Conservation (phyloP, 2,329 filamentous ascomycete genomes). For the Penicillium sp. region DNA sequence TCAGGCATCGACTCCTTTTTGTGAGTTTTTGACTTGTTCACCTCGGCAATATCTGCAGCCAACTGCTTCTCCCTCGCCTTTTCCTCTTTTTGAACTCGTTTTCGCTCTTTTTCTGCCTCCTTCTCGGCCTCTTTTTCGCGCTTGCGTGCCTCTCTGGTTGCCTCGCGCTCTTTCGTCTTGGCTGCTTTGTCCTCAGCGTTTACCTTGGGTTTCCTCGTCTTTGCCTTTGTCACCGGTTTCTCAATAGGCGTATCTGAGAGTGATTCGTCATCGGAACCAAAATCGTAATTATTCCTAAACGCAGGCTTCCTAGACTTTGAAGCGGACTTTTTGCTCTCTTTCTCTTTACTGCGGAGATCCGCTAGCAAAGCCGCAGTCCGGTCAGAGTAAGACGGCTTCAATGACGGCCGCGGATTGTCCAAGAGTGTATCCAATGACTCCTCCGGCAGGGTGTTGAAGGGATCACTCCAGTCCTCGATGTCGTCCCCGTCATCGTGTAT, state of each 20-base stretch:
- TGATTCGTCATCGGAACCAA: constrained; percentile 27
- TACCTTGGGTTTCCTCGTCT: constrained; percentile 44
- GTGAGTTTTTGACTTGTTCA: constrained; percentile 68
- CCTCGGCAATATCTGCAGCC: constrained; percentile 64
- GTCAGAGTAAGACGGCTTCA: constrained; percentile 31
- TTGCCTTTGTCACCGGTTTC: constrained; percentile 11
- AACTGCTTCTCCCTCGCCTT: constrained; percentile 61
- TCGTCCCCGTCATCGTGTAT: constrained; percentile 35
- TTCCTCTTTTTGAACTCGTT: constrained; percentile 47
- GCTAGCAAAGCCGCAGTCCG: constrained; percentile 40
- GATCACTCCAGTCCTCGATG: constrained; percentile 34
- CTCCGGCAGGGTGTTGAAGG: constrained; percentile 21
- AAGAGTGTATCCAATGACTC: constrained; percentile 23
- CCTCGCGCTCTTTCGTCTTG: constrained; percentile 53
- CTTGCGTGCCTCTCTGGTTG: constrained; percentile 45
- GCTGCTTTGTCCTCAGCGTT: constrained; percentile 40
- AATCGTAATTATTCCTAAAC: neutral
- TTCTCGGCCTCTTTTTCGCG: constrained; percentile 42
- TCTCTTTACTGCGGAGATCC: constrained; percentile 20
- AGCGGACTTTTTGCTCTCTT: constrained; percentile 8
- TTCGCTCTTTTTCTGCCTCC: constrained; percentile 52
- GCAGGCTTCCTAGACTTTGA: neutral
- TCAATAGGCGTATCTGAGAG: constrained; percentile 37
- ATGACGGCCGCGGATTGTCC: constrained; percentile 16
- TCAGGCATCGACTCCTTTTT: constrained; percentile 70